Evolutionary conservation across 1,139 yeast species (phyloP).

Genomic region (Geotrichum phurueaensis): DNA sequence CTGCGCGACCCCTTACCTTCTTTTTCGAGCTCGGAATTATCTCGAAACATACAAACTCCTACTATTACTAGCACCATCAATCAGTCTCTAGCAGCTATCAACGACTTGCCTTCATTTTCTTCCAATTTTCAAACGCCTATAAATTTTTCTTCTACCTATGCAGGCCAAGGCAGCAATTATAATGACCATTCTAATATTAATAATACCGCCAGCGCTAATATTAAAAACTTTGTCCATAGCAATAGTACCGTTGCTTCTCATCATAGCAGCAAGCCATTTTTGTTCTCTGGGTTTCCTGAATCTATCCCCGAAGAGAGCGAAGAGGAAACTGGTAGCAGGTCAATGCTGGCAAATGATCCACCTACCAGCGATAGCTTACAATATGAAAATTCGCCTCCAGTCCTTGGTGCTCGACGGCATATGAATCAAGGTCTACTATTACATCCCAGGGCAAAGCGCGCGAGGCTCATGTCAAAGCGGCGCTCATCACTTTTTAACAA

Average conservation of each 20-base stretch:
- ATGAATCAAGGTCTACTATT: constrained; percentile 12
- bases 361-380: background rate
- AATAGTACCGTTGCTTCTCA: background rate
- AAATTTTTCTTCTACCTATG: background rate
- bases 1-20: background rate
- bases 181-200: background rate
- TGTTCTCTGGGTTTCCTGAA: background rate
- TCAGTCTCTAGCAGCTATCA: background rate
- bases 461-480: constrained; percentile 40
- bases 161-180: background rate
- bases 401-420: background rate
- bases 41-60: background rate
- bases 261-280: background rate
- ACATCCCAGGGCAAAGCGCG: constrained; percentile 21
- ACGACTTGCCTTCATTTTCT: background rate
- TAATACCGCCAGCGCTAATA: background rate
- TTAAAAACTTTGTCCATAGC: background rate
- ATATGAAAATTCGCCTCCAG: background rate
- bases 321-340: constrained; percentile 4
- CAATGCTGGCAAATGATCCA: background rate
- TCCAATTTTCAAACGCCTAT: background rate
- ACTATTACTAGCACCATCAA: background rate
- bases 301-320: constrained; percentile 5
- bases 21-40: background rate
- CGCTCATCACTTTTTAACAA: constrained; percentile 52